These are phyloP conservation scores for Penicillium ochrochloron DNA, from an alignment of 495 filamentous ascomycete genomes.

Conservation along the genomic window DNA sequence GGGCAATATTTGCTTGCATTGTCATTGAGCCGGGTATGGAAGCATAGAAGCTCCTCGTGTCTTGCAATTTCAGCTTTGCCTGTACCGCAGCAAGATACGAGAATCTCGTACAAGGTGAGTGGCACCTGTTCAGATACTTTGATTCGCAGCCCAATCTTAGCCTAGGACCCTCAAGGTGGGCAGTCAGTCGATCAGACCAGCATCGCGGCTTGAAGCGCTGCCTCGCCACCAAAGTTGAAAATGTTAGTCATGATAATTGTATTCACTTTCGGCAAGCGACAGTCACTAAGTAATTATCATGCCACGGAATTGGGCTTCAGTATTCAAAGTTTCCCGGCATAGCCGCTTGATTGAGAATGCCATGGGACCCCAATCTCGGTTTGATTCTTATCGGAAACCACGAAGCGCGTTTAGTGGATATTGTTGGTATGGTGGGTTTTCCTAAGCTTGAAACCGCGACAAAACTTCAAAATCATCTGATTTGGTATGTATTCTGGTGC, in stretches of 20 bases:
- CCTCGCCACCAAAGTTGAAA: constrained; percentile 21
- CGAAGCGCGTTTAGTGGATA: no score
- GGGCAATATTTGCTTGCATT: not conserved
- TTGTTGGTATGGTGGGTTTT: no score
- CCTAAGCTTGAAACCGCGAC: no score
- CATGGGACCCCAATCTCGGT: no score
- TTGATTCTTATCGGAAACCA: no score
- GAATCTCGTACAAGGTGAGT: not conserved
- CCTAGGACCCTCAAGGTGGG: not conserved
- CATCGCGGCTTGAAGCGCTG: constrained; percentile 21
- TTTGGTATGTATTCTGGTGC: not conserved
- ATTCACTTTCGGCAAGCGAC: constrained; percentile 4
- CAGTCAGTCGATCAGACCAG: not conserved
- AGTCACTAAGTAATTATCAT: constrained; percentile 4
- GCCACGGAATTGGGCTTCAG: constrained; percentile 11
- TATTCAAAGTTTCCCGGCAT: not conserved
- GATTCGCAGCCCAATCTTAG: not conserved
- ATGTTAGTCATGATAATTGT: constrained; percentile 22
- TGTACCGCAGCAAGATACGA: not conserved
- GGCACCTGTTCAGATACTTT: not conserved
- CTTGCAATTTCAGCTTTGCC: not conserved
- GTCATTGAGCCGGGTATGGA: not conserved
- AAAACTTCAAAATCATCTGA: no score
- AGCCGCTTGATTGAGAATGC: not conserved
- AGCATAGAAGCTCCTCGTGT: not conserved